Base-by-base conservation (phyloP, 2,329 filamentous ascomycete species). In the Alternaria metachromatica region DNA sequence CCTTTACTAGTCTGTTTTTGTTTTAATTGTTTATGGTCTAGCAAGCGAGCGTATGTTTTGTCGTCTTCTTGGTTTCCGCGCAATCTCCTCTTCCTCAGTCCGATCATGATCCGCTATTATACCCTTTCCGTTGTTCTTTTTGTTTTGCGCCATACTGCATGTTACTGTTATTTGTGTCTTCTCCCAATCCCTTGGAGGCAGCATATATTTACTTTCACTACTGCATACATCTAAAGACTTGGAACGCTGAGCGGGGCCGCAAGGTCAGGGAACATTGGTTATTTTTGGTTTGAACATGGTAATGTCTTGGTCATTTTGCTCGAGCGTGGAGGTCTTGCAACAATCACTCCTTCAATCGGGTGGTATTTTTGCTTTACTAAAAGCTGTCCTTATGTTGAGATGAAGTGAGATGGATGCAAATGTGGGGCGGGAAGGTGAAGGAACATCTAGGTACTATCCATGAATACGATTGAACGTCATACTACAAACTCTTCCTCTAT, bases 81-180 rank as follows among this genome's bases (percentile, higher is more conserved):
- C 53, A 25, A 50, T 64, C 55, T 44, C 55, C 20, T 45, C 53
- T 59, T 64, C 65, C 21, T 48, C 62, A 60, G 58, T 64, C 56
- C 67, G 53, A 64, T 72, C 64, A 73, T 68, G 72, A 70, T 66
- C 60, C 58, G 62, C 56, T 65, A 72, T 72, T 74, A 76, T 76
- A 76, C 73, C 73, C 73, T 76, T 72, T 62, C 54, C 54, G 60
- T 62, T 71, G 60, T 41, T 55, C 45, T 58, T 55, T 53, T 26
- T 50, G 53, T 59, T 50, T 25, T 41, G 43, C 45, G 43, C 59
- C 41, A 41, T 18, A 8, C 37, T 41, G 25, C 37, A 50, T 54
- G 44, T 53, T 37, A 51, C 26, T 15, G 48, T 60, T 59, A 53
- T 53, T 58, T 62, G 41, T 63, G 64, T 64, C 55, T 55, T 65